phyloP scores from a whole-genome alignment of 805 yeast genomes.

The Groenewaldozyma salmanticensis region DNA sequence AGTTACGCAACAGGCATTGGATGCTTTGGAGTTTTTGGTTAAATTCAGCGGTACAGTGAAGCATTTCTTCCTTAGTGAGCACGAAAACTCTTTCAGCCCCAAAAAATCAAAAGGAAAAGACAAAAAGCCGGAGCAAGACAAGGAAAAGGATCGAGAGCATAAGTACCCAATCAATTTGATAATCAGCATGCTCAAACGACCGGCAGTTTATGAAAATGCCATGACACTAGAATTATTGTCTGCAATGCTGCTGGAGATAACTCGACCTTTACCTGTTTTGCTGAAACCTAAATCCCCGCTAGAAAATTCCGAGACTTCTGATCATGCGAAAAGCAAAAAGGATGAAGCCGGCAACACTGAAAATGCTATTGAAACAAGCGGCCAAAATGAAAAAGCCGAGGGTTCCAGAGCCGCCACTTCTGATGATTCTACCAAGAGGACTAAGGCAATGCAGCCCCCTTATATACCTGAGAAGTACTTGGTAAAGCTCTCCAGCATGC shows the following conservation, averaged over 20 bases:
- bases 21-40: constrained; percentile 59
- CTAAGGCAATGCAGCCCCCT: constrained; percentile 34
- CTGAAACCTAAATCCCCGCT: constrained; percentile 16
- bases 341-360: neutral
- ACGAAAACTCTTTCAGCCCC: constrained; percentile 38
- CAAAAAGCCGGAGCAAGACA: constrained; percentile 20
- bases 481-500: constrained; percentile 51
- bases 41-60: constrained; percentile 60
- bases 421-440: constrained; percentile 4
- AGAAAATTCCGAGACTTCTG: constrained; percentile 4
- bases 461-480: constrained; percentile 53
- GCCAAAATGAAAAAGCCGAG: constrained; percentile 1
- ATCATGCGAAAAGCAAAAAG: neutral
- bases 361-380: neutral
- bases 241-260: constrained; percentile 63
- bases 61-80: constrained; percentile 70
- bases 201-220: constrained; percentile 60
- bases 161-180: constrained; percentile 65
- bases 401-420: neutral
- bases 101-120: constrained; percentile 29
- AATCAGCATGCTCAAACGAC: constrained; percentile 50
- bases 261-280: constrained; percentile 57
- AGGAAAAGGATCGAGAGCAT: constrained; percentile 23
- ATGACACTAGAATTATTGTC: constrained; percentile 70
- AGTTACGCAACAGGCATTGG: constrained; percentile 70